Base-by-base conservation (phyloP, 352 stramenopile species). In the Phytopythium mirpurense region DNA sequence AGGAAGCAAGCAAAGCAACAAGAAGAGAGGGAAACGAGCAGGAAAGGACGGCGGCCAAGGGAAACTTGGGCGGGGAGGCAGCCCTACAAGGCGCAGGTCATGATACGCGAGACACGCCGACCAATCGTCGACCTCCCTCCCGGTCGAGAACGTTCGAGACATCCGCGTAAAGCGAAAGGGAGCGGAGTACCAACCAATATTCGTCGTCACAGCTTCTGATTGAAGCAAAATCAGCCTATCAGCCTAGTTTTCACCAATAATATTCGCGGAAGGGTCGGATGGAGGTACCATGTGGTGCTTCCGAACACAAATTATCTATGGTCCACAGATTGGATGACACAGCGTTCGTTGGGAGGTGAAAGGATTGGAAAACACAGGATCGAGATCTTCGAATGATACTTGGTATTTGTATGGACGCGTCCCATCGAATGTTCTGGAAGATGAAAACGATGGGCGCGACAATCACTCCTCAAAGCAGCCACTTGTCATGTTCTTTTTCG, bases 361-460 rank as follows among this genome's bases (percentile, higher is more conserved):
- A 18, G 45, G 35, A 40, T 19, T 24, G 11, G 37, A 29, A 29
- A 45, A 45, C 32, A 54, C 16, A 46, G 43, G 18, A 6, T 37
- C 43, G 43, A 24, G 43, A 54, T 54, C 29, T 55, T 41, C 56
- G 27, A 15, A 21, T 55, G n/a, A n/a, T 31, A 60, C 50, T 56
- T 54, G 49, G 9, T 1, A 31, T 60, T 59, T 63, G 56, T 63
- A 63, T 60, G 34, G 0, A 1, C 15, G 6, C 15, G 2, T 10
- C 12, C 8, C 7, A 12, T 63, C 55, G 60, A 67, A 67, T 67
- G 60, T 67, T 67, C 60, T 62, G 38, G 60, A 67, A 67, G 31
- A 37, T 34, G 38, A 15, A 36, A 29, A 35, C 12, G 16, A 16
- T n/a, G 15, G 24, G 32, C 19, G 31, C 19, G 40, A 45, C 19